Conservation (phyloP, 768 basidiomycete species). For the Pleurotus pulmonarius region DNA sequence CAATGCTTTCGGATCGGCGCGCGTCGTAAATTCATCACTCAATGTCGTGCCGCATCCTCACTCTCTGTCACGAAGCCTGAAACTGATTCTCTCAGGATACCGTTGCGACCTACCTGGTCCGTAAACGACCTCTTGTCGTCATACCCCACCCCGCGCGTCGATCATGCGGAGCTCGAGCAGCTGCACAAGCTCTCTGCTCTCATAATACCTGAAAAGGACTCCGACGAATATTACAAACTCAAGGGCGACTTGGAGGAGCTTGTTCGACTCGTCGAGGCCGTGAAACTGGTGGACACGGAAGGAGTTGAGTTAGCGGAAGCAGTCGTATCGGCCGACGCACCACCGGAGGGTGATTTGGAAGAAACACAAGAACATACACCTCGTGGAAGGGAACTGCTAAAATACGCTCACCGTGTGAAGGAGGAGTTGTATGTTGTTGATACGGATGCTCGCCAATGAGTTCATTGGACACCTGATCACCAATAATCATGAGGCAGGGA, state of each 20-base stretch:
- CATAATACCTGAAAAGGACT: conserved; percentile 56
- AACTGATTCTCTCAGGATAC: conserved; percentile 62
- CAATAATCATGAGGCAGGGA: neutral
- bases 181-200: conserved; percentile 76
- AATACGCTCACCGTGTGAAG: conserved; percentile 44
- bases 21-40: neutral
- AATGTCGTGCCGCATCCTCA: neutral
- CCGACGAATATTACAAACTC: conserved; percentile 45
- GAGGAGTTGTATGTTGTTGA: conserved; percentile 66
- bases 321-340: neutral
- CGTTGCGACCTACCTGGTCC: conserved; percentile 73
- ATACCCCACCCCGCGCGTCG: conserved; percentile 65
- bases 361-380: conserved; percentile 13
- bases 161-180: conserved; percentile 51
- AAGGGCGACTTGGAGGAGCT: conserved; percentile 67
- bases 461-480: neutral
- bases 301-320: conserved; percentile 27
- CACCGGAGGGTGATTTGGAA: conserved; percentile 7
- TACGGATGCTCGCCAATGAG: conserved; percentile 24
- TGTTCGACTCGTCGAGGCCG: conserved; percentile 76
- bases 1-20: conserved; percentile 18
- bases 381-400: conserved; percentile 43
- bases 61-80: conserved; percentile 13
- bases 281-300: conserved; percentile 54
- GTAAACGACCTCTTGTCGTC: conserved; percentile 73